These are phyloP conservation scores for Colletotrichum tofieldiae DNA, from an alignment of 2,329 filamentous ascomycete genomes.

Conservation along the genomic window DNA sequence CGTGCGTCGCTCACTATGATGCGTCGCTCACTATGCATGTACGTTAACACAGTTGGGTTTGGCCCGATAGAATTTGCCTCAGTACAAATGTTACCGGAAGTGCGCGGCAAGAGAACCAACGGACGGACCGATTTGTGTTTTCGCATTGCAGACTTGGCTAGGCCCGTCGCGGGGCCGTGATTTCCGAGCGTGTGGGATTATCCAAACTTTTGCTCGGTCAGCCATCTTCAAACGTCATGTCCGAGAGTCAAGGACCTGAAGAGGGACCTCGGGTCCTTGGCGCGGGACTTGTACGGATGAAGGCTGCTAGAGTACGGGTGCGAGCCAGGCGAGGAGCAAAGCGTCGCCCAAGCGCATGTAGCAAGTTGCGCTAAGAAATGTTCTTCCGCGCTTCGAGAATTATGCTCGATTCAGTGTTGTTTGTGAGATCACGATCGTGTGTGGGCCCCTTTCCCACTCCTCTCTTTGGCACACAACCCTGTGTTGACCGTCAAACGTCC, in stretches of 20 bases:
- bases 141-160: constrained; percentile 15
- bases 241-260: constrained; percentile 23
- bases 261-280: background rate
- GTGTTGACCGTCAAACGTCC: constrained; percentile 4
- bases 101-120: constrained; percentile 18
- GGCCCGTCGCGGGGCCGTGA: constrained; percentile 5
- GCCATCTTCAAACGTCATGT: constrained; percentile 28
- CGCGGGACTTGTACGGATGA: constrained; percentile 21
- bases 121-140: constrained; percentile 29
- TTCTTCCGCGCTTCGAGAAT: constrained; percentile 38
- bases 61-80: constrained; percentile 35
- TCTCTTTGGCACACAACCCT: constrained; percentile 10
- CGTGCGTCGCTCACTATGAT: too few species aligned
- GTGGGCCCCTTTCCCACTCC: background rate
- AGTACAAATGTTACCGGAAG: constrained; percentile 30
- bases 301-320: constrained; percentile 20
- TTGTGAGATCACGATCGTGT: constrained; percentile 1
- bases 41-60: constrained; percentile 36
- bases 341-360: constrained; percentile 23
- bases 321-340: constrained; percentile 11
- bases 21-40: too few species aligned
- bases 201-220: constrained; percentile 22
- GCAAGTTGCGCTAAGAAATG: constrained; percentile 17
- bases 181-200: constrained; percentile 18
- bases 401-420: constrained; percentile 31